Base-by-base conservation (phyloP, 345 rosid species). In the Gossypium ekmanianum region DNA sequence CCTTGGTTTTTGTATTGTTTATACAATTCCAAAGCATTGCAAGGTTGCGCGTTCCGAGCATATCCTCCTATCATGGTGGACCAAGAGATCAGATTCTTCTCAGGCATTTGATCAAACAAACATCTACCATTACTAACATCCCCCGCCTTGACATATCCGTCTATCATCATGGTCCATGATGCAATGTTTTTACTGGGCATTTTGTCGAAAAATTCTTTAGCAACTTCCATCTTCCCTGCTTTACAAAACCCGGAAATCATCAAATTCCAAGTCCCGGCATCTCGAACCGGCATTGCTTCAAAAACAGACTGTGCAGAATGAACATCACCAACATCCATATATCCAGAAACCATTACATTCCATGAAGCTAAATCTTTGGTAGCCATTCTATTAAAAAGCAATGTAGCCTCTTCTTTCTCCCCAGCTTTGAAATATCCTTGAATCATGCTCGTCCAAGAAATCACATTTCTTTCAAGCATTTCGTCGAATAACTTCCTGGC, bases 161-260 rank as follows among this genome's bases (percentile, higher is more conserved):
- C 85, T 14, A 78, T 73, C 78, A 80, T 63, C 50, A 78, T 75
- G 16, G 81, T 52, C 86, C 85, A 80, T 26, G 86, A 83, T 27
- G 59, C 76, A 58, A 73, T n/a, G 59, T 73, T 80, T 73, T 77
- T 80, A 59, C 55, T 17, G 1, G 65, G 80, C 84, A 81, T 81
- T 66, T 68, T 77, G 48, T 74, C 59, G 13, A 81, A 81, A 41
- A 17, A 52, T 1, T 71, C 71, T 74, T 71, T 75, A 2, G 84
- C 84, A 66, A 45, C 66, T 45, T 79, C 77, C 27, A 87, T 52
- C 47, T 76, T 43, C 43, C 79, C 68, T 4, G 64, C 76, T 69
- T 76, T 80, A 73, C 78, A 83, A 65, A 69, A 76, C 55, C 83
- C 81, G 8, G 72, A 66, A 50, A 83, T 72, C 82, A 80, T 78